Base-by-base conservation (phyloP, 2,329 filamentous ascomycete genomes). In the Penicillium brasilianum region DNA sequence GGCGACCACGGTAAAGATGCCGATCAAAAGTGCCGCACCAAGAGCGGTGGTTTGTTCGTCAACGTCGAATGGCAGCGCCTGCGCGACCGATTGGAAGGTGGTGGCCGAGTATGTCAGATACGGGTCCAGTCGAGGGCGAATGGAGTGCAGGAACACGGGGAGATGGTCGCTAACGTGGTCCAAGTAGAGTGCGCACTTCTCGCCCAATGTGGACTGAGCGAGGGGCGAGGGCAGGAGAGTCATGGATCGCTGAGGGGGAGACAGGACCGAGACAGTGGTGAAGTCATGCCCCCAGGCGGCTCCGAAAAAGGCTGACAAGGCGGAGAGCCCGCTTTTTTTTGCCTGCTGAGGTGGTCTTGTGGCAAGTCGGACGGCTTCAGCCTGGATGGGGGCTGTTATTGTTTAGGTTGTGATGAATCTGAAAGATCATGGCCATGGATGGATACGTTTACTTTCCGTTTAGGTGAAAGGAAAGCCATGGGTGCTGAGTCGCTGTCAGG, bases 161-260 rank as follows among this genome's bases (percentile, higher is more conserved):
- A 77, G 62, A 54, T 67, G 69, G 53, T 70, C 68, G 56, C 70
- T 69, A 59, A 77, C 63, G 59, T 73, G 73, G 57, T 76, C 73
- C 60, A 78, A 60, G 62, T 79, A 78, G 39, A 74, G 70, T 62
- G 76, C 71, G 63, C 75, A 76, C 69, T 75, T 77, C 72, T 78
- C 74, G 69, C 75, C 74, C 72, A 78, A 68, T 57, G 73, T 74
- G 70, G 75, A 74, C 71, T 75, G 68, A 69, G 72, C 69, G 69
- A 75, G 64, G 57, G 71, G 69, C 61, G 73, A 75, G 56, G 75
- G 72, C 69, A 75, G 71, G 65, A 76, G 66, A 70, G 69, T 79
- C 77, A 79, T 76, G 69, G 74, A 74, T 70, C 68, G 67, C 63
- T 66, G 39, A 34, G 63, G 51, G 53, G 55, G 55, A 37, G 36